These are phyloP conservation scores for Euphorbia lathyris DNA, from an alignment of 345 rosid genomes.

Conservation along the genomic window DNA sequence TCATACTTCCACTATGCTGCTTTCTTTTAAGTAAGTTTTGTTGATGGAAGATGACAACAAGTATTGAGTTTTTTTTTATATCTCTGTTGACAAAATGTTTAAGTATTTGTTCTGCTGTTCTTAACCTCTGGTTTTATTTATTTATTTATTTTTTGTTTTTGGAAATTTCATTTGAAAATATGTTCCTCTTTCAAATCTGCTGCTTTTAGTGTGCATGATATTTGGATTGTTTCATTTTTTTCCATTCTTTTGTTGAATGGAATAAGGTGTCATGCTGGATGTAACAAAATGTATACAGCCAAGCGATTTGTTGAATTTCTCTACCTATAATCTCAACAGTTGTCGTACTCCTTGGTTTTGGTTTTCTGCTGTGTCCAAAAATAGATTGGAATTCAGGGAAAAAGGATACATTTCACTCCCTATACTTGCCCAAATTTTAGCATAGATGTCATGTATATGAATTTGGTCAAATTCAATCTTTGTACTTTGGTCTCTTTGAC, in stretches of 20 bases:
- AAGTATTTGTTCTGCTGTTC: not conserved
- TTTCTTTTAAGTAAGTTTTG: not conserved
- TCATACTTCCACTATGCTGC: slow-evolving; percentile 32
- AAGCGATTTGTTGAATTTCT: not conserved
- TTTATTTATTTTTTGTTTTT: not conserved
- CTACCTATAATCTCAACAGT: not conserved
- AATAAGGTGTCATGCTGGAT: not conserved
- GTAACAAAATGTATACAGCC: not conserved
- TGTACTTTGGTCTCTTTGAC: too few species aligned
- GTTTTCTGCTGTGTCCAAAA: not conserved
- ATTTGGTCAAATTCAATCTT: too few species aligned
- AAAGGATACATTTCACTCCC: too few species aligned
- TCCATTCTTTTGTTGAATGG: not conserved
- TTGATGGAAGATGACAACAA: not conserved
- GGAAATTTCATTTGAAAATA: not conserved
- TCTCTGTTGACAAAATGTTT: not conserved
- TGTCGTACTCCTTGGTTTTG: too few species aligned
- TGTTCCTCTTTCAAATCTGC: not conserved
- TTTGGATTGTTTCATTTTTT: not conserved
- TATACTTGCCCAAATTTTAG: too few species aligned
- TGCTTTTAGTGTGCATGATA: not conserved
- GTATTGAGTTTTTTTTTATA: not conserved
- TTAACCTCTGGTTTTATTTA: not conserved
- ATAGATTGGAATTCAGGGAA: not conserved
- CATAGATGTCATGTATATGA: too few species aligned